Conservation (phyloP, 768 basidiomycete genomes). For the Sarcomyxa edulis region DNA sequence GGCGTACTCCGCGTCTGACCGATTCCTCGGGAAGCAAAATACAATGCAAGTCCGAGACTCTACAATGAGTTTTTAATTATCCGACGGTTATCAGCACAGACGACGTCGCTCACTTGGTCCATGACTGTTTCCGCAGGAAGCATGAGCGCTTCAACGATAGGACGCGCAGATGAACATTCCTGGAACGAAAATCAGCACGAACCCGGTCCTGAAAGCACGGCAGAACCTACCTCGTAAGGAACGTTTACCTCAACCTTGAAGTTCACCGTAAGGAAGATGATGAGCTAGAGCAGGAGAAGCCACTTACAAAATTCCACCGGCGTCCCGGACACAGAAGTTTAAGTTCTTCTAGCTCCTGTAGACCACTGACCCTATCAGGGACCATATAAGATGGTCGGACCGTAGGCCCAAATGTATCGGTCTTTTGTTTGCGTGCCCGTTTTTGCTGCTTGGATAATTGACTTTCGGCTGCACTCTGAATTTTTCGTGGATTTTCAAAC, state of each 20-base stretch:
- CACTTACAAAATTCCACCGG: constrained; percentile 81
- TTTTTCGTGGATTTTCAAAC: constrained; percentile 90
- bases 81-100: neutral
- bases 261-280: neutral
- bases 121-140: constrained; percentile 77
- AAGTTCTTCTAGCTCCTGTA: constrained; percentile 75
- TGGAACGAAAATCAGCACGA: too few relatives aligned
- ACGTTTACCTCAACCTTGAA: constrained; percentile 80
- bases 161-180: constrained; percentile 61
- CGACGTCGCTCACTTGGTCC: constrained; percentile 66
- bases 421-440: constrained; percentile 16
- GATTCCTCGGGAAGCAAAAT: constrained; percentile 82
- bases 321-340: constrained; percentile 70
- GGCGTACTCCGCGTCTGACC: constrained; percentile 47
- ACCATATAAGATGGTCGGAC: constrained; percentile 54
- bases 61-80: constrained; percentile 21
- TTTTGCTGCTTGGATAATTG: constrained; percentile 41
- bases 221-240: constrained; percentile 56
- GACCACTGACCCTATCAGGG: constrained; percentile 83
- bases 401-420: constrained; percentile 6
- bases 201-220: neutral
- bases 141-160: constrained; percentile 66
- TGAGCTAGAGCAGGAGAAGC: too few relatives aligned
- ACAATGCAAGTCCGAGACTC: constrained; percentile 90
- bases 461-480: constrained; percentile 41